A percentile compares a stretch with the other conserved stretches of the same genome.
phyloP scores from a whole-genome alignment of 345 rosid genomes.

The Populus ilicifolia region DNA sequence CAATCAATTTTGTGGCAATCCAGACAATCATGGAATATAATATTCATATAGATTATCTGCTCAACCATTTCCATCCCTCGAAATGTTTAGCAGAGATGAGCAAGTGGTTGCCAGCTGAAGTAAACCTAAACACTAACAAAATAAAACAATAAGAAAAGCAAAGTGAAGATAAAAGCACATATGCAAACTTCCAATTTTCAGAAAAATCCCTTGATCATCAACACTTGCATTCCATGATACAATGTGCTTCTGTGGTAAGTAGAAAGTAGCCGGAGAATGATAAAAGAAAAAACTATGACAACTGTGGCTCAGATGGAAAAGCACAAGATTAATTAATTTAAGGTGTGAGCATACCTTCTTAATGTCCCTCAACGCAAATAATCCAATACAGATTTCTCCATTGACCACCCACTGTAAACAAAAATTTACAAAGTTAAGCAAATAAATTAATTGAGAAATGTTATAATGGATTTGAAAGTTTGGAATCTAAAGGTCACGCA shows the following conservation, averaged over 20 bases:
- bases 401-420: constrained; percentile 93
- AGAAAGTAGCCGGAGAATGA: neutral
- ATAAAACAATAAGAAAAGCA: neutral
- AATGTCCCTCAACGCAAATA: constrained; percentile 84
- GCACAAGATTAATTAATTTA: constrained; percentile 1
- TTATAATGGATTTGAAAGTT: neutral
- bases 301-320: neutral
- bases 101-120: neutral
- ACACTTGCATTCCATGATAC: neutral
- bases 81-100: neutral
- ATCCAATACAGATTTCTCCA: constrained; percentile 96
- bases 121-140: neutral
- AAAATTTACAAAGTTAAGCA: constrained; percentile 11
- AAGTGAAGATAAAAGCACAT: neutral
- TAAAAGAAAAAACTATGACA: neutral
- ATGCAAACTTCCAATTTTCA: neutral
- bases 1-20: neutral
- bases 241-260: neutral
- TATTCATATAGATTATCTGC: neutral
- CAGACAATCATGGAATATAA: neutral
- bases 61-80: neutral
- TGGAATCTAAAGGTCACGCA: constrained; percentile 7
- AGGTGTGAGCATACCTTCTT: constrained; percentile 55
- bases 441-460: neutral
- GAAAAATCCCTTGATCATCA: neutral